These are phyloP conservation scores for Porphyridium purpureum DNA, from an alignment of 23 red algal species.

Conservation along the genomic window DNA sequence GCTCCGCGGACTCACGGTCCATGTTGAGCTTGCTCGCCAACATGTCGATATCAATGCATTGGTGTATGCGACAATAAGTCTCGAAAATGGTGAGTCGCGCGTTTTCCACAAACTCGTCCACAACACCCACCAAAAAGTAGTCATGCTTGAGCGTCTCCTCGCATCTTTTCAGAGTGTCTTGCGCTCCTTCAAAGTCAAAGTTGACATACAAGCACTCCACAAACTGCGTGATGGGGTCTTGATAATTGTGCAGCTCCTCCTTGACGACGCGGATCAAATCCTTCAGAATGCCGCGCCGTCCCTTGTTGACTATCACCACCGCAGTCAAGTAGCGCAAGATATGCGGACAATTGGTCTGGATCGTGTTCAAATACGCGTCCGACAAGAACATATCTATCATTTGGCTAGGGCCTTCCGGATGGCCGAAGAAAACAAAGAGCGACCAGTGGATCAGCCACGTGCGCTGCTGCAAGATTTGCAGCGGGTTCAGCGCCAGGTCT, in stretches of 20 bases:
- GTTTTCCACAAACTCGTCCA: slow-evolving; percentile 85
- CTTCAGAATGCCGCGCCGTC: slow-evolving; percentile 37
- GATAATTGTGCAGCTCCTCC: slow-evolving; percentile 30
- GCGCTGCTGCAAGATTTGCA: slow-evolving; percentile 86
- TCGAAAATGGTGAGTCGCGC: slow-evolving; percentile 80
- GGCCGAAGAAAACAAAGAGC: slow-evolving; percentile 92
- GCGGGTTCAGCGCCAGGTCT: slow-evolving; percentile 49
- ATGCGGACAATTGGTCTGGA: slow-evolving; percentile 97
- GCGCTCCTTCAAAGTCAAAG: slow-evolving; percentile 83
- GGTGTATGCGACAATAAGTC: slow-evolving; percentile 83
- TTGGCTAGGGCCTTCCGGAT: slow-evolving; percentile 46
- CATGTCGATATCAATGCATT: slow-evolving; percentile 82
- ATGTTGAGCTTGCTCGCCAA: slow-evolving; percentile 84
- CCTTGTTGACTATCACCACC: slow-evolving; percentile 48
- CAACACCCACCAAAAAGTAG: slow-evolving; percentile 51
- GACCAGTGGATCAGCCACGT: slow-evolving; percentile 98
- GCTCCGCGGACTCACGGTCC: slow-evolving; percentile 69
- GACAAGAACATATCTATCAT: slow-evolving; percentile 78
- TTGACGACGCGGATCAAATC: slow-evolving; percentile 79
- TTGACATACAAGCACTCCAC: slow-evolving; percentile 80
- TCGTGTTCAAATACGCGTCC: slow-evolving; percentile 82
- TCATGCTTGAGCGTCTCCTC: slow-evolving; percentile 66
- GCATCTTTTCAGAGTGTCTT: slow-evolving; percentile 72
- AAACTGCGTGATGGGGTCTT: slow-evolving; percentile 86
- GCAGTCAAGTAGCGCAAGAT: slow-evolving; percentile 87